phyloP scores from a whole-genome alignment of 768 basidiomycete species.

The Obba rivulosa region DNA sequence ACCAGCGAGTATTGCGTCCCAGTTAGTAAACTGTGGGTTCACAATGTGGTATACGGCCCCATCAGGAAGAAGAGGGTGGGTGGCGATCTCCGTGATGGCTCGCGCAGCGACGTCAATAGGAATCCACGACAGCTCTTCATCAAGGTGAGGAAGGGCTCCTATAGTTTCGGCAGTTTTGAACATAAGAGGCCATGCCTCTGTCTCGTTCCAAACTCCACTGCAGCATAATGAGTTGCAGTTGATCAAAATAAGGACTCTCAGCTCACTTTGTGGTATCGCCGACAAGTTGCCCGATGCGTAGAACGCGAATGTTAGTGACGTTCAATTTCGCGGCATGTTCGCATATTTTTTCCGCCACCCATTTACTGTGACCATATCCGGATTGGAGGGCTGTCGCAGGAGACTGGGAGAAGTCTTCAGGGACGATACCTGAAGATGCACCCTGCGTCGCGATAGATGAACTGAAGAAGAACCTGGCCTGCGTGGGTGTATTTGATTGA shows the following conservation, averaged over 20 bases:
- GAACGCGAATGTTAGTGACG: conserved; percentile 27
- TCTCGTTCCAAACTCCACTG: conserved; percentile 50
- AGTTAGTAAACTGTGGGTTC: conserved; percentile 29
- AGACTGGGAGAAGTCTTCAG: conserved; percentile 29
- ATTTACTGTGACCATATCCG: conserved; percentile 39
- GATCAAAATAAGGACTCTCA: neutral
- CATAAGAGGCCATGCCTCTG: conserved; percentile 40
- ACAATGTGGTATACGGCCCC: conserved; percentile 33
- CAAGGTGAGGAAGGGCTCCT: conserved; percentile 27
- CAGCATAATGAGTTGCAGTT: no score
- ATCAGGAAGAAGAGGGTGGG: conserved; percentile 4
- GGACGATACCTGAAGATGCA: conserved; percentile 26
- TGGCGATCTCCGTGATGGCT: conserved; percentile 41
- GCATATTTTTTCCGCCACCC: conserved; percentile 49
- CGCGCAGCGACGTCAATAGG: conserved; percentile 48
- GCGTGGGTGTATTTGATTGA: conserved; percentile 25
- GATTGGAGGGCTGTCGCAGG: conserved; percentile 32
- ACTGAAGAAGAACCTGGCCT: conserved; percentile 44
- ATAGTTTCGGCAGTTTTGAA: conserved; percentile 39
- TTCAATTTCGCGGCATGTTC: conserved; percentile 32
- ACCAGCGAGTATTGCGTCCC: conserved; percentile 35
- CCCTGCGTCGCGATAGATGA: conserved; percentile 40
- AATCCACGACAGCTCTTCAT: conserved; percentile 42
- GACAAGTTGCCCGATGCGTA: conserved; percentile 53
- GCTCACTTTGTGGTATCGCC: conserved; percentile 38